A percentile compares a stretch with the other conserved stretches of the same genome.
These are phyloP conservation scores for Podaxis sp. DNA, from an alignment of 768 basidiomycete genomes.

Conservation along the genomic window DNA sequence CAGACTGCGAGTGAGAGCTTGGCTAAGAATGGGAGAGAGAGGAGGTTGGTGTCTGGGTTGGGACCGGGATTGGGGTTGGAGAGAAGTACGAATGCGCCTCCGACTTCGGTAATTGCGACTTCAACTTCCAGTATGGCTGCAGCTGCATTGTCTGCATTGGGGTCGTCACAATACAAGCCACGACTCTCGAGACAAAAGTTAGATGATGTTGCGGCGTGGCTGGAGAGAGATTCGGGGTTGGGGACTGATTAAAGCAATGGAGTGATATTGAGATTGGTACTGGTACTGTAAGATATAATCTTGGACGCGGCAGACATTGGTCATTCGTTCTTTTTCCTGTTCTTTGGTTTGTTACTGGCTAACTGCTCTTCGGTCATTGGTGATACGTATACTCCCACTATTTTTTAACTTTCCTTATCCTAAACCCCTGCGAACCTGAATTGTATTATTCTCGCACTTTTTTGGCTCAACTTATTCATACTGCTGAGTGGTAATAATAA, in stretches of 20 bases:
- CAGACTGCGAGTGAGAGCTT: not conserved
- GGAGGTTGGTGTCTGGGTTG: slow-evolving; percentile 9
- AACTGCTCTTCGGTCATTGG: not conserved
- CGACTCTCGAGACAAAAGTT: slow-evolving; percentile 4
- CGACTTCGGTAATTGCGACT: not conserved
- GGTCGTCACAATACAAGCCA: slow-evolving; percentile 1
- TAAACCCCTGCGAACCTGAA: not conserved
- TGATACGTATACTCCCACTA: not conserved
- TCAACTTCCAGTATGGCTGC: not conserved
- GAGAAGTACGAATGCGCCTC: not conserved
- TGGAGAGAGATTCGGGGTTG: slow-evolving; percentile 5
- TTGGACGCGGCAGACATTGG: not conserved
- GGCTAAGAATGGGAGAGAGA: slow-evolving; percentile 1
- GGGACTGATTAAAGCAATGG: not conserved
- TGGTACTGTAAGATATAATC: slow-evolving; percentile 13
- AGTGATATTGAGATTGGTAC: not conserved
- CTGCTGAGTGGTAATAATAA: slow-evolving; percentile 9
- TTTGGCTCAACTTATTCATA: not conserved
- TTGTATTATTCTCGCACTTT: not conserved
- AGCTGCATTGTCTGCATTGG: not conserved
- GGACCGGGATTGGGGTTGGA: not conserved
- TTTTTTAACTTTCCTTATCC: not conserved
- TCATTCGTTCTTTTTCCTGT: not conserved
- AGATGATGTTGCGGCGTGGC: slow-evolving; percentile 10
- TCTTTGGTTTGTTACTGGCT: not conserved